Evolutionary conservation across 129 eudicot genomes (phyloP), one percentile per base, ranked within the genome.

Genomic region (Heracleum sosnowskyi): DNA sequence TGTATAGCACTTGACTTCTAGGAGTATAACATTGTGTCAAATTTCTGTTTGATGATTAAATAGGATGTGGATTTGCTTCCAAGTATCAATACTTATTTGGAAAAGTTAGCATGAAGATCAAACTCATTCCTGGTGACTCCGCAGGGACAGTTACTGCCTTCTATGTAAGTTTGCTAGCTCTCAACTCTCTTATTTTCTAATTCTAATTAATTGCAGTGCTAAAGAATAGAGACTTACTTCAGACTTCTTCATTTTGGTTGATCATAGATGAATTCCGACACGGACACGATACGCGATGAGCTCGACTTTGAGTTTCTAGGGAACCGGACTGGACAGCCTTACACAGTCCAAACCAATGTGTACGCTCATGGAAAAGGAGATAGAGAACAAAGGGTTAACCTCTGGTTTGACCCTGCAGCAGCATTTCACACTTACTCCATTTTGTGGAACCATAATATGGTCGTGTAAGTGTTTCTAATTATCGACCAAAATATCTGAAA

Each of bases 131-230:
- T 0, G 98, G 97, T 24, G 98, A 93, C 80, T 93, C 98, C 33
- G 98, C 98, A 4, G 97, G 97, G 79, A 92, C 97, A 13, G 97
- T 92, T 76, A 90, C 97, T 20, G 96, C 97, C 20, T 93, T 93
- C 69, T 93, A 93, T 49, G 98, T 93, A 82, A 5, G 92, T 60
- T 4, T 34, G 36, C 49, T 41, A 33, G 18, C 17, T 53, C 68
- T 26, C 66, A 57, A 60, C 16, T 60, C 33, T 3, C 3, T 44
- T 11, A 37, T 3, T 46, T 37, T 11, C 47, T 79, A 76, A 20
- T 18, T 17, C 31, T 2, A 24, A 3, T 22, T 2, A 24, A 3
- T 22, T 24, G 53, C 29, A 39, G 42, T 42, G 37, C 7, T 33
- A 26, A 24, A 10, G 24, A 72, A 24, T 41, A 24, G 31, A 41